Percentiles rank a stretch among this genome's conserved stretches.
These are phyloP conservation scores for Penicillium sp. DNA, from an alignment of 2,329 filamentous ascomycete species.

Conservation along the genomic window DNA sequence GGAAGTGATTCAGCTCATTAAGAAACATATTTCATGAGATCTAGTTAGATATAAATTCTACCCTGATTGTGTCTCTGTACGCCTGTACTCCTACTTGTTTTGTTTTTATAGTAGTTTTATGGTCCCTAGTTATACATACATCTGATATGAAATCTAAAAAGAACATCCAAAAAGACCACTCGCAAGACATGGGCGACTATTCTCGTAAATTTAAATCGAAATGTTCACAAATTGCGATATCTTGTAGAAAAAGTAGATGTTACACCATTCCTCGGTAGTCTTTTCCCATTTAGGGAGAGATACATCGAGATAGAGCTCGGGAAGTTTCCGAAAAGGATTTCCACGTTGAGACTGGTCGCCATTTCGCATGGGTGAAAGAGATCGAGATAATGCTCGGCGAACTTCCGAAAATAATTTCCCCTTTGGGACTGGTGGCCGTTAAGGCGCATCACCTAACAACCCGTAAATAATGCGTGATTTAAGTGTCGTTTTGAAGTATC, in stretches of 20 bases:
- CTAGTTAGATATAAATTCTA: background rate
- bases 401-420: background rate
- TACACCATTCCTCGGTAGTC: background rate
- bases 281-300: background rate
- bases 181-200: too few relatives aligned
- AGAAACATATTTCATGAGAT: background rate
- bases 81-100: background rate
- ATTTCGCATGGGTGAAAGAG: background rate
- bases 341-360: background rate
- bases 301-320: background rate
- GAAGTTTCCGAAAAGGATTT: background rate
- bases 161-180: too few relatives aligned
- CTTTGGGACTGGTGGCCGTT: background rate
- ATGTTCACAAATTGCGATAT: background rate
- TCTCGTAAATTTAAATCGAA: background rate
- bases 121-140: too few relatives aligned
- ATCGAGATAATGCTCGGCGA: background rate
- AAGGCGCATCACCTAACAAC: background rate
- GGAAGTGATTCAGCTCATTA: background rate
- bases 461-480: background rate
- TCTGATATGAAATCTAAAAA: too few relatives aligned
- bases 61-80: background rate
- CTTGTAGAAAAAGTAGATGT: background rate
- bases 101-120: background rate
- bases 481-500: background rate